Evolutionary conservation across 2,329 filamentous ascomycete genomes (phyloP), one percentile per base, ranked within the genome.

Genomic region (Monosporascus sp.): DNA sequence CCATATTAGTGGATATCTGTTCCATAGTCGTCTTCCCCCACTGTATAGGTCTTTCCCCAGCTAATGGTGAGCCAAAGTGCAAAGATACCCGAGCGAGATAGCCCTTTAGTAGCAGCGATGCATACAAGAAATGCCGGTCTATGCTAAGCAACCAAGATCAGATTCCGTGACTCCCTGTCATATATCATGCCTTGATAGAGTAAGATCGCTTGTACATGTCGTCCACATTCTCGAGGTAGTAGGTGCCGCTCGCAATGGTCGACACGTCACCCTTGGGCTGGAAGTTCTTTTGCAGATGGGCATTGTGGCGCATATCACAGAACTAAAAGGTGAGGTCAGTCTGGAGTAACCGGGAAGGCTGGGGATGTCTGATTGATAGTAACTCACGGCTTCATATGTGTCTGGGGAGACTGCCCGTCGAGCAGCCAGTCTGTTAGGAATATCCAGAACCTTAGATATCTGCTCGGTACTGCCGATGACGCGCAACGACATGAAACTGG

Each of bases 141-240:
- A 65, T 61, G 36, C 47, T 47, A 50, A 50, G 48, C 31, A 62
- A 62, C 51, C 54, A 57, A 56, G 51, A 57, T 59, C 46, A 49
- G 51, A 55, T 46, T 55, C 57, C 56, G 54, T 59, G 47, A 42
- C 54, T 58, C 52, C 15, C 58, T 50, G 51, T 45, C 52, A 41
- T 31, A 20, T 34, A 48, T 60, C 82, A 92, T 70, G 80, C 85
- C 81, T 92, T 89, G 75, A 92, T 69, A 52, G 79, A 74, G 73
- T 94, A 94, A 68, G 82, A 81, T 65, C 89, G 83, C 76, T 88
- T 85, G 85, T 89, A 94, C 88, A 90, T 90, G 63, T 90, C 88
- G 66, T 94, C 89, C 47, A 94, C 81, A 70, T 86, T 84, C 67
- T 83, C 83, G 54, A 94, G 80, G 75, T 92, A 94, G 77, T 93